These are phyloP conservation scores for Fraxinus quadrangulata DNA, from an alignment of 257 asterid genomes.

Conservation along the genomic window DNA sequence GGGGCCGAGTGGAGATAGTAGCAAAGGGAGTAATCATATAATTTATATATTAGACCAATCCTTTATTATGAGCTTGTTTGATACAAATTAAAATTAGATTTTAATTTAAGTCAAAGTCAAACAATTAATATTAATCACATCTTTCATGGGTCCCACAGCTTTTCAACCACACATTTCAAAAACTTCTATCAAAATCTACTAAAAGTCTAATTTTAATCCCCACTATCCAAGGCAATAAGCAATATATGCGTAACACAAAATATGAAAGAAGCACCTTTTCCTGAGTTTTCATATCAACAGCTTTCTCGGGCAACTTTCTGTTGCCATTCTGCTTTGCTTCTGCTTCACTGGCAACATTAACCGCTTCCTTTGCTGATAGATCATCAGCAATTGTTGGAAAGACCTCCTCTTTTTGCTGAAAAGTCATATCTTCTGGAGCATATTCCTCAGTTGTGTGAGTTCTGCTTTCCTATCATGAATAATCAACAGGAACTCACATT, in stretches of 20 bases:
- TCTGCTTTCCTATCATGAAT: conserved; percentile 54
- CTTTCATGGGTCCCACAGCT: no score
- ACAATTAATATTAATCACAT: no score
- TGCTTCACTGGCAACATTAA: conserved; percentile 38
- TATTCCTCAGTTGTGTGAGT: conserved; percentile 44
- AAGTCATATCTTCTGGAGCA: conserved; percentile 64
- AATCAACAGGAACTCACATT: neutral
- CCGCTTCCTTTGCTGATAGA: conserved; percentile 36
- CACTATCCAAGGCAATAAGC: conserved; percentile 8
- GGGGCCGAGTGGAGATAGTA: no score
- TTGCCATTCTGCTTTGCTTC: conserved; percentile 45
- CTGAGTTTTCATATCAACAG: conserved; percentile 54
- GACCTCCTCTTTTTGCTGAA: conserved; percentile 67
- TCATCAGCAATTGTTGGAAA: conserved; percentile 42
- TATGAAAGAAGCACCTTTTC: conserved; percentile 49
- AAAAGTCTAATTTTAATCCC: no score
- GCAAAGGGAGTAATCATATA: neutral
- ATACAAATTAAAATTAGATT: no score
- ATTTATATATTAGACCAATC: conserved; percentile 10
- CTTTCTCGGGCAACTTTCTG: conserved; percentile 61
- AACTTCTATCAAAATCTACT: no score
- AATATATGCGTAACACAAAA: conserved; percentile 12
- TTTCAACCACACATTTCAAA: no score
- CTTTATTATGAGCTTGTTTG: neutral
- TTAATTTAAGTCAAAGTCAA: no score